These are phyloP conservation scores for Talaromyces sp. DNA, from an alignment of 2,329 filamentous ascomycete genomes.

Conservation along the genomic window DNA sequence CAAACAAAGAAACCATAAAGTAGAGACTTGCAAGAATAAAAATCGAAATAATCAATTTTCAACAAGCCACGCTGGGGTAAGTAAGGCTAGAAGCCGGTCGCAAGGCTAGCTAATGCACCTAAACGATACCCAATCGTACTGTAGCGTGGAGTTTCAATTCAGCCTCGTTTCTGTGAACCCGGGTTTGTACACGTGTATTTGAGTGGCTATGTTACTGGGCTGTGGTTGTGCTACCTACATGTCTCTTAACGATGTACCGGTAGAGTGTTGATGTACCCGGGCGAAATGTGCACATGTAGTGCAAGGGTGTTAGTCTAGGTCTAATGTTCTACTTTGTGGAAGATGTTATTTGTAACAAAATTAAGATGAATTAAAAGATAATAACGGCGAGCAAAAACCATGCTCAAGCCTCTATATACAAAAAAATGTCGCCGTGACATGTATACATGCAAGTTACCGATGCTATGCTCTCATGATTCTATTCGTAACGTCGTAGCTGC, in stretches of 20 bases:
- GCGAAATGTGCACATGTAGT: neutral
- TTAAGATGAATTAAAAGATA: neutral
- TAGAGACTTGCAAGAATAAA: neutral
- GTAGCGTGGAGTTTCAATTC: neutral
- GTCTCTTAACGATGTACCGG: neutral
- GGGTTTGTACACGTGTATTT: neutral
- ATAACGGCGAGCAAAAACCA: neutral
- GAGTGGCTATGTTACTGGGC: neutral
- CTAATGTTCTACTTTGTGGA: neutral
- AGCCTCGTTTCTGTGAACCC: slow-evolving; percentile 1
- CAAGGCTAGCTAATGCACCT: neutral
- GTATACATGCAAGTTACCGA: neutral
- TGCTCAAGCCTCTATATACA: slow-evolving; percentile 11
- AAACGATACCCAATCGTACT: neutral
- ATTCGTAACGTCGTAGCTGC: slow-evolving; percentile 10
- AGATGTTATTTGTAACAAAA: neutral
- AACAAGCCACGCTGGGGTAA: neutral
- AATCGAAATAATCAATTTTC: neutral
- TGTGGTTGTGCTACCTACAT: neutral
- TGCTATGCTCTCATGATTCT: slow-evolving; percentile 1
- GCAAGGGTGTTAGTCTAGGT: neutral
- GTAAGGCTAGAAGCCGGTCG: neutral
- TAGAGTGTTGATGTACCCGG: neutral
- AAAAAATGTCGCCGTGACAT: slow-evolving; percentile 5
- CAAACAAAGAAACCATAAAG: neutral